Evolutionary conservation across 2,329 filamentous ascomycete genomes (phyloP), one percentile per base, ranked within the genome.

Genomic region (Cladosporium phlei): DNA sequence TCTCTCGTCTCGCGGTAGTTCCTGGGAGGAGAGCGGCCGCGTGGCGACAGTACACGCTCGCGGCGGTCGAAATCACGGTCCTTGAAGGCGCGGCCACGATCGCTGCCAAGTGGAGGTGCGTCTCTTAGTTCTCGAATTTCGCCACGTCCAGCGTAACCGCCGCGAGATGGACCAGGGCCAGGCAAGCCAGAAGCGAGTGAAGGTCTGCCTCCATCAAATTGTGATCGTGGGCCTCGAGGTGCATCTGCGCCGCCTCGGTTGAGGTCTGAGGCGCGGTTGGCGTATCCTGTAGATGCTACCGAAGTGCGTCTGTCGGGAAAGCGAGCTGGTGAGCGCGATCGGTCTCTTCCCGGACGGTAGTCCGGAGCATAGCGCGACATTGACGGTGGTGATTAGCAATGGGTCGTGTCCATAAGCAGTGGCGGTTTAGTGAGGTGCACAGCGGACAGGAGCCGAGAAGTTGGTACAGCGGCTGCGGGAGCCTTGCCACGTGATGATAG

Each of bases 171-270:
- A 52, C 79, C 73, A 56, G 82, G 83, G 43, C 88, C 85, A 19
- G 79, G 75, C 32, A 71, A 70, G 32, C 42, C 42, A 12, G 42
- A 45, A 14, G 32, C 42, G 5, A 45, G 32, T 28, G 66, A 62
- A n/a, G 62, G 61, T 43, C 70, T 65, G 38, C 67, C 61, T 12
- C 77, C 22, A 79, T 91, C 86, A 50, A 85, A 77, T 48, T 89
- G 71, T 3, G 86, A 87, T 65, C 90, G 88, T 9, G 89, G 88
- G 0, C 86, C 89, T 47, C 88, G 78, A 3, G 89, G 89, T 2
- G 86, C 83, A 53, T 94, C 87, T 35, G 55, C 51, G 22, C 54
- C 58, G 38, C 47, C 54, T 44, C 59, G 56, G 24, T 50, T 44
- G 16, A 55, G 53, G 20, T 54, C 55, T 21, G 52, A 44, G 42